Evolutionary conservation across 1,284 basidiomycete genomes (phyloP), one percentile per base, ranked within the genome.

Genomic region (Tremellales sp.): DNA sequence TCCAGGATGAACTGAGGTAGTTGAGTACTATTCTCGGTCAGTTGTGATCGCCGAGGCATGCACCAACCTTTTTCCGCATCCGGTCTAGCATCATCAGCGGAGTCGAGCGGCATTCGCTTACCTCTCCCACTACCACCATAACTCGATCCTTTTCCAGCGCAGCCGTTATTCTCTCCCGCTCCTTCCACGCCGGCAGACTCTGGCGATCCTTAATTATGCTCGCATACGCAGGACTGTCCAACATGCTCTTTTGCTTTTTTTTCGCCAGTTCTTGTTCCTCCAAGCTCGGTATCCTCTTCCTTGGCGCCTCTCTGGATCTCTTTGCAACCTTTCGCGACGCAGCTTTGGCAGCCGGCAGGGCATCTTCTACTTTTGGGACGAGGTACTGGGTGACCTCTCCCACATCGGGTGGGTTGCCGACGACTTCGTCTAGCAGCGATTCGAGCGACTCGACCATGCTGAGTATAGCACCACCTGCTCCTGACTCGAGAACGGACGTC

Each of bases 1-100:
- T 97, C 92, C 34, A 91, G 74, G 42, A 92, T 81, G 57, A 90
- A 93, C 64, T 94, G 91, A 13, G 90, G 91, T 14, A 92, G 83
- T 83, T 73, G 63, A 18, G 72, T 72, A 48, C 61, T 60, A 25
- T 9, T 14, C 14, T 13, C 25, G 8, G 22, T 39, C 37, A 39
- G 37, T 25, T 39, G n/a, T 39, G 37, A 21, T 19, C 22, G 28
- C 12, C 7, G 38, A 5, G 12, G 34, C 5, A 7, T n/a, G 32
- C 16, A 47, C 58, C 41, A 60, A 87, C 86, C 70, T 69, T 87
- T 97, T 97, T 27, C 92, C 93, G 52, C 86, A 90, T 45, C 92
- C 88, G 5, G 78, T 80, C 65, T 72, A 31, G 47, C 56, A 21
- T 57, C 40, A 40, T 64, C 9, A 39, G 37, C 22, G 51, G 22